Conservation (phyloP, 192 early-diverging fungal species). For the Entomortierella parvispora region DNA sequence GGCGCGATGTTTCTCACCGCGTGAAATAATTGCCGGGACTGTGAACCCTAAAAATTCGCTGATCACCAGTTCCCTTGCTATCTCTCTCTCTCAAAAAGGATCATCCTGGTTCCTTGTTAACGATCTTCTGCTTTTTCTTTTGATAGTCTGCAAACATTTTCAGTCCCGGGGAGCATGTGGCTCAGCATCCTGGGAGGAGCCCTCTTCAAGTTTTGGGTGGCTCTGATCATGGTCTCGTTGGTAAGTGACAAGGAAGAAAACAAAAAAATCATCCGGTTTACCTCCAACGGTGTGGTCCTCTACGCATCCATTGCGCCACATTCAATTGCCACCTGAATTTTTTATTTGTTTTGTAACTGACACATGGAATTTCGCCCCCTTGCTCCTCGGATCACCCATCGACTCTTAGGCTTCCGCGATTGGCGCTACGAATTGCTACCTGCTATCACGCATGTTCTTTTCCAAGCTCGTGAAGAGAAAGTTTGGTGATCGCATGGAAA, state of each 20-base stretch:
- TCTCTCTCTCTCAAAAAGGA: no score
- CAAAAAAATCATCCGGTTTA: no score
- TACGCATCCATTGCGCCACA: neutral
- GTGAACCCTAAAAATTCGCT: neutral
- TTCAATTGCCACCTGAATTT: neutral
- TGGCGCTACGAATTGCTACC: slow-evolving; percentile 62
- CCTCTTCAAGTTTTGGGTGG: slow-evolving; percentile 62
- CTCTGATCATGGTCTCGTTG: slow-evolving; percentile 58
- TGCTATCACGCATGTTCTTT: slow-evolving; percentile 59
- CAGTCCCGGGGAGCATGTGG: slow-evolving; percentile 74
- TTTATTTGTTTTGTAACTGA: neutral
- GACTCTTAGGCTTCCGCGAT: slow-evolving; percentile 60
- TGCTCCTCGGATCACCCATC: no score
- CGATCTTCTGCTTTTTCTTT: neutral
- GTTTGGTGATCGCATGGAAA: slow-evolving; percentile 61
- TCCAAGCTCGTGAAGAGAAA: slow-evolving; percentile 60
- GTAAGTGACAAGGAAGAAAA: slow-evolving; percentile 32
- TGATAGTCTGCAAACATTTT: slow-evolving; percentile 65
- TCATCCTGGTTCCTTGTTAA: no score
- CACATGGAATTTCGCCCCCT: neutral
- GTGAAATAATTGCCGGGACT: slow-evolving; percentile 15
- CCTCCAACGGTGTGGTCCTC: no score
- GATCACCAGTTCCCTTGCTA: neutral
- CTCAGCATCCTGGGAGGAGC: slow-evolving; percentile 66
- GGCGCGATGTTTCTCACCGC: slow-evolving; percentile 1